A percentile compares a stretch with the other conserved stretches of the same genome.
These are phyloP conservation scores for Ambrosiella cleistominuta DNA, from an alignment of 2,329 filamentous ascomycete genomes.

Conservation along the genomic window DNA sequence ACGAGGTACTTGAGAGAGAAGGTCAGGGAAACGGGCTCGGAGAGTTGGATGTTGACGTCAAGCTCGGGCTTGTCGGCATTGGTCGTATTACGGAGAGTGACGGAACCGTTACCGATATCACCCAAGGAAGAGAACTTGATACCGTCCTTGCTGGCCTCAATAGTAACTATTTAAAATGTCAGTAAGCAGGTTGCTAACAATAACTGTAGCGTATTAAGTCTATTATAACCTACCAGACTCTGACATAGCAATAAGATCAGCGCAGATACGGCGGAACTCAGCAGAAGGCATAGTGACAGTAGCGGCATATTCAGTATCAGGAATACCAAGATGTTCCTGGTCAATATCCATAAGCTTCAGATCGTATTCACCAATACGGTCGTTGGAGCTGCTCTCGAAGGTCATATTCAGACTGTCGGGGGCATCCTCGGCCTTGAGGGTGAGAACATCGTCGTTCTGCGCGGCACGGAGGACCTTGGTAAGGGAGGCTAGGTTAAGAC, in stretches of 20 bases:
- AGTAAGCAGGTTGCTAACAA: not conserved
- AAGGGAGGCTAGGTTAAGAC: constrained; percentile 88
- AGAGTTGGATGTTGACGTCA: constrained; percentile 77
- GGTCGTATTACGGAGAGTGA: constrained; percentile 76
- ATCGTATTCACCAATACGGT: constrained; percentile 95
- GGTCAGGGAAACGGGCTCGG: constrained; percentile 81
- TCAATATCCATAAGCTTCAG: constrained; percentile 99
- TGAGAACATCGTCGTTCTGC: constrained; percentile 81
- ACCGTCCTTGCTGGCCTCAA: constrained; percentile 92
- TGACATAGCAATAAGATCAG: constrained; percentile 77
- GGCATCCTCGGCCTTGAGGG: constrained; percentile 91
- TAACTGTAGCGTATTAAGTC: not conserved
- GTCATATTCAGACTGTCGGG: constrained; percentile 90
- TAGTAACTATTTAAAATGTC: constrained; percentile 46
- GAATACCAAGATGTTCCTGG: constrained; percentile 96
- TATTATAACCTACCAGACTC: constrained; percentile 60
- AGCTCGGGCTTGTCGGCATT: constrained; percentile 77
- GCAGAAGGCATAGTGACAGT: constrained; percentile 73
- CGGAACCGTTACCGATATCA: constrained; percentile 88
- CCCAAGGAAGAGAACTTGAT: constrained; percentile 87
- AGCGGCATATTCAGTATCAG: constrained; percentile 94
- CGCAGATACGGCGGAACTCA: constrained; percentile 91
- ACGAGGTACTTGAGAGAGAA: constrained; percentile 99
- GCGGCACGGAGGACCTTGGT: constrained; percentile 94
- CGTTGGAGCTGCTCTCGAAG: constrained; percentile 78